Evolutionary conservation across 2,329 filamentous ascomycete species (phyloP).

Genomic region (Bisporella sp.): DNA sequence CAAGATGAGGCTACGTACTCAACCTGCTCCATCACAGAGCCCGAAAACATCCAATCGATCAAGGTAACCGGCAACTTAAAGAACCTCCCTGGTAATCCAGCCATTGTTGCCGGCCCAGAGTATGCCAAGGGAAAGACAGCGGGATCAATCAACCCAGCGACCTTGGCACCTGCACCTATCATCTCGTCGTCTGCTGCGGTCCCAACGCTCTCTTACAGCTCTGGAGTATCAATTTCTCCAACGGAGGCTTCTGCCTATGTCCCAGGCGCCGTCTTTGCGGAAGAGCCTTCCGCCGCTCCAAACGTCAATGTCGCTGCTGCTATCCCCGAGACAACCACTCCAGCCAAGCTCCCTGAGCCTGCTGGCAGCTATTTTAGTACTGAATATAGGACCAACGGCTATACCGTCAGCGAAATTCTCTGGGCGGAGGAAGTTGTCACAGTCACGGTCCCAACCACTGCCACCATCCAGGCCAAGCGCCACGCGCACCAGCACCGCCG

Average conservation of each 20-base stretch:
- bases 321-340: conserved; percentile 14
- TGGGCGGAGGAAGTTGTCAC: conserved; percentile 46
- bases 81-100: conserved; percentile 59
- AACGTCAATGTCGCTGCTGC: conserved; percentile 2
- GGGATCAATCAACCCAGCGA: background rate
- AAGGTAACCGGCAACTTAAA: conserved; percentile 45
- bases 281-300: background rate
- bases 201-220: conserved; percentile 23
- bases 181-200: conserved; percentile 16
- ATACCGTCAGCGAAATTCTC: conserved; percentile 47
- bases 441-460: background rate
- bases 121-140: conserved; percentile 25
- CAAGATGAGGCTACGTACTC: conserved; percentile 47
- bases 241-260: conserved; percentile 12
- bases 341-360: conserved; percentile 10
- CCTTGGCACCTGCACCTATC: conserved; percentile 8
- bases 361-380: conserved; percentile 37
- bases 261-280: conserved; percentile 28
- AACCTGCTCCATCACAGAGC: conserved; percentile 59
- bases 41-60: conserved; percentile 48
- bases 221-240: conserved; percentile 14
- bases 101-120: conserved; percentile 38
- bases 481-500: conserved; percentile 6
- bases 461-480: background rate
- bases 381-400: conserved; percentile 43